These are phyloP conservation scores for Malbranchea zuffiana DNA, from an alignment of 2,329 filamentous ascomycete genomes.

Conservation along the genomic window DNA sequence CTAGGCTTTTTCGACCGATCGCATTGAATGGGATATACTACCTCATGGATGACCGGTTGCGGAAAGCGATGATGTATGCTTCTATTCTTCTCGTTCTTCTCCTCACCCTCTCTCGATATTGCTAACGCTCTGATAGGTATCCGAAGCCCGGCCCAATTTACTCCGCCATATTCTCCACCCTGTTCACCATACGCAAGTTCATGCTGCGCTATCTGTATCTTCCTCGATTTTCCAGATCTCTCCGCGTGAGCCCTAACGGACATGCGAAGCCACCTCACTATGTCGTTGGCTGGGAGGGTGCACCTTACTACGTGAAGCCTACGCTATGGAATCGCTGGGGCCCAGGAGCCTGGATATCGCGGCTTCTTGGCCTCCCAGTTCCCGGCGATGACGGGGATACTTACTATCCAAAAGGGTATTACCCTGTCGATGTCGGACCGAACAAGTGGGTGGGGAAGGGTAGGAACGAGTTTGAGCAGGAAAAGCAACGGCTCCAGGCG, in stretches of 20 bases:
- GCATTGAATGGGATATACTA: slow-evolving; percentile 44
- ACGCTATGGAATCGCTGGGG: slow-evolving; percentile 55
- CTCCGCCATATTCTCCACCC: slow-evolving; percentile 32
- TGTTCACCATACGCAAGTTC: slow-evolving; percentile 45
- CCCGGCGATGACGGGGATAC: slow-evolving; percentile 40
- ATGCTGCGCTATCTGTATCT: slow-evolving; percentile 48
- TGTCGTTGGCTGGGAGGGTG: slow-evolving; percentile 44
- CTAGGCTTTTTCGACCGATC: slow-evolving; percentile 35
- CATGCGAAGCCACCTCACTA: slow-evolving; percentile 47
- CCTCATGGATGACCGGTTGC: slow-evolving; percentile 53
- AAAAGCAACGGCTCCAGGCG: slow-evolving; percentile 28
- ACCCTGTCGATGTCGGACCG: slow-evolving; percentile 52
- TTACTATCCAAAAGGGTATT: slow-evolving; percentile 41
- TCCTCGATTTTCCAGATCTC: slow-evolving; percentile 42
- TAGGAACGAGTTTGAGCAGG: slow-evolving; percentile 36
- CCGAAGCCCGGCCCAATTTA: slow-evolving; percentile 28
- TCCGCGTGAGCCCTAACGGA: slow-evolving; percentile 34
- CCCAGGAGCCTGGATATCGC: slow-evolving; percentile 42
- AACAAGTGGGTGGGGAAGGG: slow-evolving; percentile 44
- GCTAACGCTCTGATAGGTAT: slow-evolving; percentile 26
- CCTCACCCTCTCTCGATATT: background rate
- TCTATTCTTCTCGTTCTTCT: background rate
- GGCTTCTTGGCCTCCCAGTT: slow-evolving; percentile 36
- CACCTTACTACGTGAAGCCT: slow-evolving; percentile 54
- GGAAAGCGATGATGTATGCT: slow-evolving; percentile 53